Evolutionary conservation across 1,284 basidiomycete species (phyloP).

Genomic region (Nidula niveotomentosa): DNA sequence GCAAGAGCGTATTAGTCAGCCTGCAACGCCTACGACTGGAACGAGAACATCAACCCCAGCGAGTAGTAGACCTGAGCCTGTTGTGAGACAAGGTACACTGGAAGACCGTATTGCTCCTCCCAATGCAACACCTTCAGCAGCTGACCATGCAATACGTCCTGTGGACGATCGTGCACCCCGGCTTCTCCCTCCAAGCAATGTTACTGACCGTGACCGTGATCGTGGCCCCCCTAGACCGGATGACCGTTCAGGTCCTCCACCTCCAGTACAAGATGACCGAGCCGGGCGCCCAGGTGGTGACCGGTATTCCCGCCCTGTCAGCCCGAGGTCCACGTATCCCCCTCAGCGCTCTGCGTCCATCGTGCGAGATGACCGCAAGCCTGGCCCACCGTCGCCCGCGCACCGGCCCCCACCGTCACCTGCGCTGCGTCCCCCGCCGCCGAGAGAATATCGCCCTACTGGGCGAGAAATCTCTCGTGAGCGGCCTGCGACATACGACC

Average conservation of each 20-base stretch:
- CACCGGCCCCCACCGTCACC: conserved; percentile 18
- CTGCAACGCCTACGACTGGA: conserved; percentile 4
- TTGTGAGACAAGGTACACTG: conserved; percentile 21
- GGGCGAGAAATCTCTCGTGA: conserved; percentile 30
- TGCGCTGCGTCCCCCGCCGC: neutral
- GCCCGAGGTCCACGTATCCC: conserved; percentile 16
- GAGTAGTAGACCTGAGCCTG: conserved; percentile 18
- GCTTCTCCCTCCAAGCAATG: neutral
- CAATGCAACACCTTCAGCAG: conserved; percentile 20
- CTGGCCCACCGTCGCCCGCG: conserved; percentile 14
- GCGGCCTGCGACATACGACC: conserved; percentile 28
- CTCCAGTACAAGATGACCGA: conserved; percentile 13
- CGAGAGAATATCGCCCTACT: conserved; percentile 24
- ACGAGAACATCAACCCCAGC: conserved; percentile 32
- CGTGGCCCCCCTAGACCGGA: conserved; percentile 12
- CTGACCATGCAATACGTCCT: conserved; percentile 11
- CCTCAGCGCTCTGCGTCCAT: conserved; percentile 23
- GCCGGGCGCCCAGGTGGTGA: conserved; percentile 4
- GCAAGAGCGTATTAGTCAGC: neutral
- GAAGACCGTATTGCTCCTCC: conserved; percentile 38
- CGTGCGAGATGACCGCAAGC: conserved; percentile 28
- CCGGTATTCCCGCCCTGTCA: conserved; percentile 13
- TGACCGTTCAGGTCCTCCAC: conserved; percentile 7
- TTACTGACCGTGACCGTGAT: conserved; percentile 8
- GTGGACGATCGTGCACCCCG: conserved; percentile 1